Base-by-base conservation (phyloP, 139 green algal genomes). In the Ettlia oleoabundans region DNA sequence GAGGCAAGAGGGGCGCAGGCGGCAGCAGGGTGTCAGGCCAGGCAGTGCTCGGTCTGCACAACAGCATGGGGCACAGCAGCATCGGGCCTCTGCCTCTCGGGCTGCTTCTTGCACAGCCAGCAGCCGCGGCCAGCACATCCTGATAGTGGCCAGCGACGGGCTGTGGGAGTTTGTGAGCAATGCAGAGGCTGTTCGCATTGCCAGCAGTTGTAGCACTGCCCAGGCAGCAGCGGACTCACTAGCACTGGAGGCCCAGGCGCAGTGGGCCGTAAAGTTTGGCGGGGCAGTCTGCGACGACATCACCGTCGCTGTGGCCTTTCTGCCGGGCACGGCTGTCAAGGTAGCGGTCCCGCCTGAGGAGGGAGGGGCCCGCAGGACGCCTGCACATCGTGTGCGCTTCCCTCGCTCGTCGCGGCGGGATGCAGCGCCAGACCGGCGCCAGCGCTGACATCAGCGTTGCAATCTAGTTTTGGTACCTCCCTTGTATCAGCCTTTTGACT, bases 121-220 rank as follows among this genome's bases (percentile, higher is more conserved):
- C 73, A 55, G 35, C 75, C 8, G 3, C 2, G 75, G 24, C 38
- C 41, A 26, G n/a, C 80, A 85, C 63, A 33, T 88, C 4, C 64
- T 90, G 21, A 80, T 90, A 26, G 66, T 90, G 24, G 86, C 70
- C 58, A 80, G 53, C 38, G 86, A 90, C 63, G 86, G 86, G 18
- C 68, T 90, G 33, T 90, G 86, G 86, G 85, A 90, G 51, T 88
- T 78, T 40, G 41, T 90, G 4, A 76, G n/a, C 76, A 84, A 43
- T 47, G 38, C 74, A 33, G 74, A 83, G 37, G 86, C 86, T 7
- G 73, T 90, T 42, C 61, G 68, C n/a, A 85, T 90, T 53, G 86
- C 86, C 21, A 52, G 38, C 53, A 9, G 38, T n/a, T 78, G 71
- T 47, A 6, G 52, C 73, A 69, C 28, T 52, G 86, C 78, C 22